Percentiles rank a stretch among this genome's conserved stretches.
Conservation (phyloP, 2,329 filamentous ascomycete species). For the Neofusicoccum sp. region DNA sequence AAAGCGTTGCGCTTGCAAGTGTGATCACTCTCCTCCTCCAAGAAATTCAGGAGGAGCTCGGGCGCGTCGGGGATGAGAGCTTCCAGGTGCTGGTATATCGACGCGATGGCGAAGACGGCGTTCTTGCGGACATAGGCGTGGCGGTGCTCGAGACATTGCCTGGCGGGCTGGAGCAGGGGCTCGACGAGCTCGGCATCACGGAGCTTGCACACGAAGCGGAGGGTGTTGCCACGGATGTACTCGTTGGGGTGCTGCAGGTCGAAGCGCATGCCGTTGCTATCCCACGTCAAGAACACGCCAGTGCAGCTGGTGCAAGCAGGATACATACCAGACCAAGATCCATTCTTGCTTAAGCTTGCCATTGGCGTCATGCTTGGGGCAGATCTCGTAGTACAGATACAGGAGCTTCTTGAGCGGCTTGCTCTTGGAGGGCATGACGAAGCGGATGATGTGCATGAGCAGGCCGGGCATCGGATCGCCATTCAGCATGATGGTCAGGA, state of each 20-base stretch:
- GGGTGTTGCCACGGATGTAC: conserved; percentile 96
- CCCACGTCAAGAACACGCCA: conserved; percentile 8
- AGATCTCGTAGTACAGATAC: conserved; percentile 99
- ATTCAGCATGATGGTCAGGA: conserved; percentile 96
- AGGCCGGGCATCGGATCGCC: conserved; percentile 93
- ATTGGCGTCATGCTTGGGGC: conserved; percentile 85
- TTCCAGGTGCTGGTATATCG: conserved; percentile 88
- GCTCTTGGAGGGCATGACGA: conserved; percentile 98
- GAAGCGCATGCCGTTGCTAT: conserved; percentile 94
- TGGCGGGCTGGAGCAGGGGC: conserved; percentile 86
- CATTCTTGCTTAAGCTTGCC: conserved; percentile 99
- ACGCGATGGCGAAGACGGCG: conserved; percentile 89
- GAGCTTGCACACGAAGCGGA: conserved; percentile 95
- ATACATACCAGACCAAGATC: conserved; percentile 90
- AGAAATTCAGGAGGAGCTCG: conserved; percentile 84
- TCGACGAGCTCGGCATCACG: conserved; percentile 95
- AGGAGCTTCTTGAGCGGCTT: conserved; percentile 96
- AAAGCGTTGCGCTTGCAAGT: conserved; percentile 99
- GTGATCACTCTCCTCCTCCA: conserved; percentile 85
- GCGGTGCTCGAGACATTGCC: conserved; percentile 89
- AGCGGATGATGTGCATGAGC: conserved; percentile 99
- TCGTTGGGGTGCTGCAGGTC: conserved; percentile 97
- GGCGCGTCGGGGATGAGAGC: conserved; percentile 92
- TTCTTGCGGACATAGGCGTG: conserved; percentile 99
- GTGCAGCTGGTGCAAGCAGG: conserved; percentile 16